Evolutionary conservation across 2,329 filamentous ascomycete genomes (phyloP).

Genomic region (Cladosporium sp.): DNA sequence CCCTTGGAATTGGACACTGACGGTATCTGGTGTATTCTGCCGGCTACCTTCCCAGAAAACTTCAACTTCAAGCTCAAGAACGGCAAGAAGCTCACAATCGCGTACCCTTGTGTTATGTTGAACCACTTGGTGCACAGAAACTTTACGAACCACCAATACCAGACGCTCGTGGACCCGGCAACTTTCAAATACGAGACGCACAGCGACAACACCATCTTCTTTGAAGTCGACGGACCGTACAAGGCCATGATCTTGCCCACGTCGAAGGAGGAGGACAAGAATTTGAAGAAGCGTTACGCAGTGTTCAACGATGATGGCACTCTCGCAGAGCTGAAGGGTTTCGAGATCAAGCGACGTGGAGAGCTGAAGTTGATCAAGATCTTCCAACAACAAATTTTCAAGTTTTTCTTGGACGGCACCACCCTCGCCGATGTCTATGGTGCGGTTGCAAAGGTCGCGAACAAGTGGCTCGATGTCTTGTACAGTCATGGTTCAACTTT

Average conservation of each 20-base stretch:
- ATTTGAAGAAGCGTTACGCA: conserved; percentile 97
- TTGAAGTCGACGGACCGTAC: conserved; percentile 97
- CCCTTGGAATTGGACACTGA: conserved; percentile 95
- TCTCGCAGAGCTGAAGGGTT: conserved; percentile 92
- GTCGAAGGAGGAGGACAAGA: conserved; percentile 98
- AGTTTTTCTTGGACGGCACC: conserved; percentile 92
- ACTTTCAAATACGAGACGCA: conserved; percentile 92
- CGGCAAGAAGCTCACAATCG: conserved; percentile 94
- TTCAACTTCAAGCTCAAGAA: conserved; percentile 92
- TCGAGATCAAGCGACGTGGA: conserved; percentile 95
- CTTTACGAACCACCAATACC: conserved; percentile 97
- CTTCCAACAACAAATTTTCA: conserved; percentile 99
- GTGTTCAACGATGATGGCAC: conserved; percentile 98
- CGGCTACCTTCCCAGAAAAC: conserved; percentile 93
- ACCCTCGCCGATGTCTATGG: conserved; percentile 86
- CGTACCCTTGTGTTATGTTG: conserved; percentile 98
- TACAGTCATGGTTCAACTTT: conserved; percentile 84
- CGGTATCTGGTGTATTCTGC: conserved; percentile 99
- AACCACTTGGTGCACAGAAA: conserved; percentile 93
- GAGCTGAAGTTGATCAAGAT: conserved; percentile 99
- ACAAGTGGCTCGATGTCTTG: conserved; percentile 94
- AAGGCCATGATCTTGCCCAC: conserved; percentile 96
- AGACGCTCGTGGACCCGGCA: conserved; percentile 76
- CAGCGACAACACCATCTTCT: conserved; percentile 99
- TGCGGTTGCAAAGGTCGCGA: conserved; percentile 90